Evolutionary conservation across 2,329 filamentous ascomycete species (phyloP).

Genomic region (Ophiosphaerella herpotricha): DNA sequence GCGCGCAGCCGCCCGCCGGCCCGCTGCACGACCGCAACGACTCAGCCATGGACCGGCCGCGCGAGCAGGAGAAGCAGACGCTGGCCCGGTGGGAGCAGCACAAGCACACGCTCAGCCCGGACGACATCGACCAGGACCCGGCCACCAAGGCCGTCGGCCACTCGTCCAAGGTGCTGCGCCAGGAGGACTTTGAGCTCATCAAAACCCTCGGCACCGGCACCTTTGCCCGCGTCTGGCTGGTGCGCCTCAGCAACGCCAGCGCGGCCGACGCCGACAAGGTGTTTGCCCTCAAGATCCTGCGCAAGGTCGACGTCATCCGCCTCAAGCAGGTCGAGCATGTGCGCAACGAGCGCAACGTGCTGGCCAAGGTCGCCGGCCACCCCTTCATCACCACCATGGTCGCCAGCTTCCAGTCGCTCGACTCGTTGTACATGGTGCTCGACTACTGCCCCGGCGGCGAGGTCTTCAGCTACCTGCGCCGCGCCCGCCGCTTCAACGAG

Average conservation of each 20-base stretch:
- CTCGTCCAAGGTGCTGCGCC: constrained; percentile 52
- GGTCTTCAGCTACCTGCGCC: constrained; percentile 80
- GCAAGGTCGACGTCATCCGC: constrained; percentile 70
- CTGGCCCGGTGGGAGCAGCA: constrained; percentile 54
- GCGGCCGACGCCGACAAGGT: constrained; percentile 65
- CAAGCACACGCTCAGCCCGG: constrained; percentile 49
- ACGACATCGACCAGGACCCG: constrained; percentile 50
- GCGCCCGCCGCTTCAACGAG: constrained; percentile 79
- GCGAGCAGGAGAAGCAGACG: constrained; percentile 54
- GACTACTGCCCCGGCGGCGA: constrained; percentile 84
- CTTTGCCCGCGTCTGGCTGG: constrained; percentile 82
- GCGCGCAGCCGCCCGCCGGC: constrained; percentile 18
- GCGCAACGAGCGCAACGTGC: constrained; percentile 78
- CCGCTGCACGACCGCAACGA: constrained; percentile 40
- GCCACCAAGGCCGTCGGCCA: constrained; percentile 53
- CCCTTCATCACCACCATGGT: constrained; percentile 82
- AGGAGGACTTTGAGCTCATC: constrained; percentile 71
- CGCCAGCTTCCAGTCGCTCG: constrained; percentile 77
- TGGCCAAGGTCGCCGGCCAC: constrained; percentile 76
- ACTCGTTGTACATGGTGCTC: constrained; percentile 81
- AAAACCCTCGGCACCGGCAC: constrained; percentile 80
- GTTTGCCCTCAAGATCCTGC: constrained; percentile 81
- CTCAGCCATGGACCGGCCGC: constrained; percentile 44
- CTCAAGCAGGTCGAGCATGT: constrained; percentile 88
- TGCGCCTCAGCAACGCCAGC: constrained; percentile 62